Percentiles rank a stretch among this genome's conserved stretches.
Conservation (phyloP, 2,329 filamentous ascomycete genomes). For the Aspergillus sp. region DNA sequence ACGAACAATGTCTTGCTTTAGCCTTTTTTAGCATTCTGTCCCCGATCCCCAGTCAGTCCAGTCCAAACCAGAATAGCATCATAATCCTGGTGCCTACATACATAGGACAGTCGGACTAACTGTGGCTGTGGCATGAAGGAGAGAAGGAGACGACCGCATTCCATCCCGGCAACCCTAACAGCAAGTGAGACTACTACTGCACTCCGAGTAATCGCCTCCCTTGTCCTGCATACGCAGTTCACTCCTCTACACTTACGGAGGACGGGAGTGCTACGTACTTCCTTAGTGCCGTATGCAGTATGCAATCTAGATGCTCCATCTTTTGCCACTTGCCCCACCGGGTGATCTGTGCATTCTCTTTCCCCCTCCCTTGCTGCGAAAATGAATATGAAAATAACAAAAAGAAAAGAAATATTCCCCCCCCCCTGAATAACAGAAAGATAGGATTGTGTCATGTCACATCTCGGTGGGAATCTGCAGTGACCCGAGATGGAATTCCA, state of each 20-base stretch:
- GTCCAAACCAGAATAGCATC: background rate
- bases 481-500: slow-evolving; percentile 2
- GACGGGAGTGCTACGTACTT: background rate
- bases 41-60: background rate
- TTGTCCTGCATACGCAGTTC: background rate
- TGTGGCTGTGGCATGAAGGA: background rate
- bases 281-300: background rate
- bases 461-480: slow-evolving; percentile 1
- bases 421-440: background rate
- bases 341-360: slow-evolving; percentile 1
- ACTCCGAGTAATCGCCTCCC: no score
- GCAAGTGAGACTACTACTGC: background rate
- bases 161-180: background rate
- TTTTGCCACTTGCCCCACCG: slow-evolving; percentile 1
- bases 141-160: background rate
- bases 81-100: background rate
- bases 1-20: background rate
- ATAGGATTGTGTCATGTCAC: slow-evolving; percentile 1
- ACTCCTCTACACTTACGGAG: background rate
- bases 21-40: background rate
- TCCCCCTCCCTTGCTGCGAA: background rate
- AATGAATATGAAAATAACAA: no score
- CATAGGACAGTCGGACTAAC: background rate
- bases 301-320: background rate
- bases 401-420: background rate